phyloP scores from a whole-genome alignment of 192 early-diverging fungal species.

The Backusella sp. region DNA sequence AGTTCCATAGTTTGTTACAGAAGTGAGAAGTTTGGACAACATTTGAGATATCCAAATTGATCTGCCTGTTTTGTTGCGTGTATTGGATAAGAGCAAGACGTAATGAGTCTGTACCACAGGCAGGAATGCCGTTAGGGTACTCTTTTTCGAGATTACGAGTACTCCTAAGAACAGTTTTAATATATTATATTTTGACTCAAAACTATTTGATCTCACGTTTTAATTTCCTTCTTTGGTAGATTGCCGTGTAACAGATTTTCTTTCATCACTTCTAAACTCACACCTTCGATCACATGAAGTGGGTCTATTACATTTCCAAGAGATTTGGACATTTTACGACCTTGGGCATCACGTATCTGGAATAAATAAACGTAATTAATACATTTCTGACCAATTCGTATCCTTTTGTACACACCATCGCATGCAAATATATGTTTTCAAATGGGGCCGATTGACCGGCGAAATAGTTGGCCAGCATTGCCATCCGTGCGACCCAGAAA shows the following conservation, averaged over 20 bases:
- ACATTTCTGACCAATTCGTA: background rate
- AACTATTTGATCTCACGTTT: constrained; percentile 53
- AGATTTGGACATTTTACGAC: constrained; percentile 88
- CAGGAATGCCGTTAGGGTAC: constrained; percentile 88
- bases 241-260: constrained; percentile 69
- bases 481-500: constrained; percentile 99
- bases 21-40: constrained; percentile 86
- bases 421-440: constrained; percentile 86
- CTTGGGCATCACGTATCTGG: constrained; percentile 73
- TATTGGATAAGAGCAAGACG: constrained; percentile 68
- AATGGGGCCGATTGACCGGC: constrained; percentile 75
- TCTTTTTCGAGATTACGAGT: constrained; percentile 54
- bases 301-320: constrained; percentile 90
- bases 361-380: background rate
- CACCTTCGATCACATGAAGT: constrained; percentile 78
- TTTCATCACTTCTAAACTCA: constrained; percentile 66
- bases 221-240: constrained; percentile 74
- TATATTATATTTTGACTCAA: constrained; percentile 11
- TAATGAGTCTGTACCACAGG: constrained; percentile 89
- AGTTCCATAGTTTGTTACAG: constrained; percentile 98
- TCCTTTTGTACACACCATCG: constrained; percentile 74
- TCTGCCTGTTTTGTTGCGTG: constrained; percentile 76
- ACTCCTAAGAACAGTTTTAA: constrained; percentile 27
- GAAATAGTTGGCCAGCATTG: constrained; percentile 90
- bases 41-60: constrained; percentile 88